These are phyloP conservation scores for Dryas alaskensis DNA, from an alignment of 306 rosid genomes.

Conservation along the genomic window DNA sequence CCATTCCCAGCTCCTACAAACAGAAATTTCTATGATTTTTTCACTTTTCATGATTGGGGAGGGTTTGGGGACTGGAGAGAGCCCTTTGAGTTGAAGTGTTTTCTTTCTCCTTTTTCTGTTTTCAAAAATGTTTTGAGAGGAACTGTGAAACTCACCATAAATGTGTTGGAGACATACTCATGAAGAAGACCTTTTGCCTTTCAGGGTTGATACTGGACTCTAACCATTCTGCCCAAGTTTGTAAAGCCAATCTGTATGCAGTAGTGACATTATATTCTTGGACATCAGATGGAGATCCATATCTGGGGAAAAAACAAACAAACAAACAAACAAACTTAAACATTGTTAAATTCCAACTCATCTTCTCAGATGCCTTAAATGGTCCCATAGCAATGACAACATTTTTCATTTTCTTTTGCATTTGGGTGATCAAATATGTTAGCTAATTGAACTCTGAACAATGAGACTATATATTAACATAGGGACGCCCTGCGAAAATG, in stretches of 20 bases:
- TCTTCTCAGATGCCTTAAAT: neutral
- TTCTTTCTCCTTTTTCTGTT: neutral
- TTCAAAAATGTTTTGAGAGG: neutral
- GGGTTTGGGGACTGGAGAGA: too few relatives aligned
- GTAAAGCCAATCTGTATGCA: constrained; percentile 79
- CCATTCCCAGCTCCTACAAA: constrained; percentile 94
- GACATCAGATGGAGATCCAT: constrained; percentile 58
- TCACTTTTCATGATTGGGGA: neutral
- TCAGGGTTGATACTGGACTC: constrained; percentile 58
- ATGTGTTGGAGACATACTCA: constrained; percentile 96
- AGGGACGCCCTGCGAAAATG: neutral
- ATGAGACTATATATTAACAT: neutral
- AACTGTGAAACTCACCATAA: constrained; percentile 53
- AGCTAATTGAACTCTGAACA: neutral
- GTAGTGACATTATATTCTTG: constrained; percentile 68
- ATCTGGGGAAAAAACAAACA: constrained; percentile 30
- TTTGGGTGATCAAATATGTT: too few relatives aligned
- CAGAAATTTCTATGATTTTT: neutral
- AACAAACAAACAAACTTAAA: neutral
- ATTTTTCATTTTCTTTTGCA: too few relatives aligned
- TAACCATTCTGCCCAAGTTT: constrained; percentile 87
- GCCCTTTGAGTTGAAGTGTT: too few relatives aligned
- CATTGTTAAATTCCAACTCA: neutral
- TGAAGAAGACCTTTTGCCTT: constrained; percentile 68
- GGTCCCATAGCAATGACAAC: too few relatives aligned